Conservation (phyloP, 2,329 filamentous ascomycete species). For the Truncatella angustata region DNA sequence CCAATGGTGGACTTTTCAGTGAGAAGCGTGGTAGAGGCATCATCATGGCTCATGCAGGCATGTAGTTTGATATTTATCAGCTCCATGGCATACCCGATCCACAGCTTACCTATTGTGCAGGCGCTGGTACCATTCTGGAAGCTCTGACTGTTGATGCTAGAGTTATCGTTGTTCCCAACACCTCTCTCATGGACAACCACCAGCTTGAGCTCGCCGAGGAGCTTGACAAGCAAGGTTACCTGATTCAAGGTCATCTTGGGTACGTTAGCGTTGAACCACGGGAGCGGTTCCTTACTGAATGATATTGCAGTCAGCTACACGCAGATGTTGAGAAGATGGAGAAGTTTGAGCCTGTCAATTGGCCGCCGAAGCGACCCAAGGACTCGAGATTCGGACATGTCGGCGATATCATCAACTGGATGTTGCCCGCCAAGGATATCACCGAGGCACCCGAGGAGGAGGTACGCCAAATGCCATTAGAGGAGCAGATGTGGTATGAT, state of each 20-base stretch:
- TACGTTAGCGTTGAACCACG: conserved; percentile 37
- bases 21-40: conserved; percentile 57
- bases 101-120: conserved; percentile 42
- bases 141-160: conserved; percentile 71
- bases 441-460: not conserved
- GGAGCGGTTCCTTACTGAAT: not conserved
- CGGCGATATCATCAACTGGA: not conserved
- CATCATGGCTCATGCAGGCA: conserved; percentile 88
- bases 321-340: conserved; percentile 7
- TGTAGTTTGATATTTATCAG: conserved; percentile 19
- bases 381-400: conserved; percentile 1
- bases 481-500: conserved; percentile 7
- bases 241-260: conserved; percentile 68
- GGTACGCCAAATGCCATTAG: not conserved
- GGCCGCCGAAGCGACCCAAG: conserved; percentile 5
- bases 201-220: conserved; percentile 83
- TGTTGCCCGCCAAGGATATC: not conserved
- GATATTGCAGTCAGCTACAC: not conserved
- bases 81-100: not conserved
- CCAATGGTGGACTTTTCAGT: conserved; percentile 32
- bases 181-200: conserved; percentile 80
- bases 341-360: conserved; percentile 1
- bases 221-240: conserved; percentile 72
- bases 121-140: conserved; percentile 86
- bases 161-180: conserved; percentile 88